A percentile compares a stretch with the other conserved stretches of the same genome.
Conservation (phyloP, 176 grass and related monocot genomes). For the Paspalum vaginatum region DNA sequence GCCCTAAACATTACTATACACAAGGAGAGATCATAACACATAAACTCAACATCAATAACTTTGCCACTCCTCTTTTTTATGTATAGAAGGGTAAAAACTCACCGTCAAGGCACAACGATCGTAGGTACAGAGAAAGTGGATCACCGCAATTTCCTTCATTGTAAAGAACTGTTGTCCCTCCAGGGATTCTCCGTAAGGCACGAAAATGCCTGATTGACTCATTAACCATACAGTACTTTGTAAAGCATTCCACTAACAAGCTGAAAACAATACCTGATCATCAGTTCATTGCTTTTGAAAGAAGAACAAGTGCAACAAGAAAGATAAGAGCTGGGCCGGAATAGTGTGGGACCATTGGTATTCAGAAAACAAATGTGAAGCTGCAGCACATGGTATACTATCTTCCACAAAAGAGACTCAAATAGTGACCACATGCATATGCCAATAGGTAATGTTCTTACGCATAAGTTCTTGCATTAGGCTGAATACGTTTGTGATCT, state of each 20-base stretch:
- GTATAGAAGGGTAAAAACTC: slow-evolving; percentile 32
- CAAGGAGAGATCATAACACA: not conserved
- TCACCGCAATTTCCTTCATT: slow-evolving; percentile 90
- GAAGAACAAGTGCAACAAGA: not conserved
- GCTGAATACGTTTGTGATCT: slow-evolving; percentile 83
- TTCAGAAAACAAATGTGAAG: slow-evolving; percentile 12
- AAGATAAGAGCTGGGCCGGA: slow-evolving; percentile 6
- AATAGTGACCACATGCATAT: slow-evolving; percentile 8
- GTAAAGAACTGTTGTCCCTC: slow-evolving; percentile 79
- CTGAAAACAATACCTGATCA: slow-evolving; percentile 51
- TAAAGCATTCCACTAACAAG: slow-evolving; percentile 94
- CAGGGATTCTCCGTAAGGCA: slow-evolving; percentile 80
- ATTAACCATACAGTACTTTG: slow-evolving; percentile 93
- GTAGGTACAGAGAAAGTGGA: slow-evolving; percentile 95
- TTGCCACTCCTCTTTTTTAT: slow-evolving; percentile 23
- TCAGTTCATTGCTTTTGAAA: slow-evolving; percentile 28
- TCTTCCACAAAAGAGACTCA: slow-evolving; percentile 2
- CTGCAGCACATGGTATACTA: not conserved
- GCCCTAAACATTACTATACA: not conserved
- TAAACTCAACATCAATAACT: not conserved
- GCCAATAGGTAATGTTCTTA: slow-evolving; percentile 47
- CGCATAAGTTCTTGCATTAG: slow-evolving; percentile 95
- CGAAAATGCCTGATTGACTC: slow-evolving; percentile 97
- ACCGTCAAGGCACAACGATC: slow-evolving; percentile 90
- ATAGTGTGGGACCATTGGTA: slow-evolving; percentile 18